These are phyloP conservation scores for Globisporangium camurandrum DNA, from an alignment of 352 stramenopile species.

Conservation along the genomic window DNA sequence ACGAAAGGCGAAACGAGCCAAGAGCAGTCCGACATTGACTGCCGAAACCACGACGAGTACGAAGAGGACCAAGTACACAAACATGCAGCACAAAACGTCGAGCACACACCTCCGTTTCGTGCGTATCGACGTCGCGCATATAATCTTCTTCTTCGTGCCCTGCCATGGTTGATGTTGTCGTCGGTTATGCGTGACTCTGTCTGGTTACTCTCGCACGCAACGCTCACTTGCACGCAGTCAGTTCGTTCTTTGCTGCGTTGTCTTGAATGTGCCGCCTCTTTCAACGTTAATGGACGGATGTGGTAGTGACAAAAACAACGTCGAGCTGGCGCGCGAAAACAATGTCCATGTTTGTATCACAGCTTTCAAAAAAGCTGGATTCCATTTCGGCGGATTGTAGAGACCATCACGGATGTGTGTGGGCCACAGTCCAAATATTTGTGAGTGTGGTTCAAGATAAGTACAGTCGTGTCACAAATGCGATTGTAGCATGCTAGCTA, in stretches of 20 bases:
- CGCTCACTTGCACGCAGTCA: not conserved
- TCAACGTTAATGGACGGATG: no score
- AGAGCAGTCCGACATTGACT: conserved; percentile 1
- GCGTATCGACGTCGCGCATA: conserved; percentile 43
- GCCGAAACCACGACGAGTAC: not conserved
- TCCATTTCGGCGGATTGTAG: no score
- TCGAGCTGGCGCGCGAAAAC: no score
- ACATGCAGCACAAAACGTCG: no score
- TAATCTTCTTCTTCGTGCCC: conserved; percentile 57
- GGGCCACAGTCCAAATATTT: not conserved
- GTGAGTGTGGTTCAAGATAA: no score
- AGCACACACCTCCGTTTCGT: conserved; percentile 44
- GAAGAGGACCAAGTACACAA: not conserved
- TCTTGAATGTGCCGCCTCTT: no score
- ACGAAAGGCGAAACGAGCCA: conserved; percentile 13
- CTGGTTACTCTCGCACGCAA: not conserved
- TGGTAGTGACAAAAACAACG: not conserved
- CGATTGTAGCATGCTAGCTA: no score
- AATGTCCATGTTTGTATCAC: no score
- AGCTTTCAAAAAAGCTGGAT: not conserved
- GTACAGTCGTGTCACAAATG: no score
- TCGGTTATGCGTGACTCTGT: not conserved
- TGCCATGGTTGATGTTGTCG: conserved; percentile 25
- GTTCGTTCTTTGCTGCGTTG: not conserved
- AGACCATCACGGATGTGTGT: not conserved